phyloP scores from a whole-genome alignment of 208 protist species.

The Acanthamoeba sp. region DNA sequence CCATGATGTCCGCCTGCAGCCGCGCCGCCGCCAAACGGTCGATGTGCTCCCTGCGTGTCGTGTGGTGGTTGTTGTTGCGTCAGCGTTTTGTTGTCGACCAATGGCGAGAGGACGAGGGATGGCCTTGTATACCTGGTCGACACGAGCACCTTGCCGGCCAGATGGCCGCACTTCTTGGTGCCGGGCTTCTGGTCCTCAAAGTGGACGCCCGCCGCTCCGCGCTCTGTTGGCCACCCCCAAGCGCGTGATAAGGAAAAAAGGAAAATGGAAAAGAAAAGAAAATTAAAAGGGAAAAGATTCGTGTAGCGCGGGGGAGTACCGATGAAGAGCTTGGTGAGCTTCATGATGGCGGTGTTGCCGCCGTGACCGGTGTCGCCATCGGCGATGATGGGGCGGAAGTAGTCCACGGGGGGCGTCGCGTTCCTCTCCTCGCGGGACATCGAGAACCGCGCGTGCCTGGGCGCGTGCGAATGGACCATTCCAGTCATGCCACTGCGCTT shows the following conservation, averaged over 20 bases:
- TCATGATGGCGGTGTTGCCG: constrained; percentile 91
- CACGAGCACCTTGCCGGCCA: constrained; percentile 90
- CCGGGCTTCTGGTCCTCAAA: constrained; percentile 93
- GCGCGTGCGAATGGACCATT: too few relatives aligned
- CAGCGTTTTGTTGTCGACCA: too few relatives aligned
- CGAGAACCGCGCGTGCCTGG: constrained; percentile 52
- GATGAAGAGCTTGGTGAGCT: constrained; percentile 92
- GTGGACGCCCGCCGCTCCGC: constrained; percentile 91
- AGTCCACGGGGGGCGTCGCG: constrained; percentile 84
- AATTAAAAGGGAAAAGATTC: neutral
- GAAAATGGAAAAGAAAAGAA: neutral
- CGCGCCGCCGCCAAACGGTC: constrained; percentile 87
- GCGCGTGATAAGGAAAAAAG: neutral
- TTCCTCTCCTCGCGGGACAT: constrained; percentile 82
- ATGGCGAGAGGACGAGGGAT: too few relatives aligned
- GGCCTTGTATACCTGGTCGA: constrained; percentile 75
- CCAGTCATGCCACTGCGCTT: too few relatives aligned
- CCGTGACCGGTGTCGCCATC: constrained; percentile 93
- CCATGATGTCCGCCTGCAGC: constrained; percentile 90
- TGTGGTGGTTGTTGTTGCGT: too few relatives aligned
- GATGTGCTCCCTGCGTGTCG: constrained; percentile 83
- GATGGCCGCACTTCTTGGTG: constrained; percentile 92
- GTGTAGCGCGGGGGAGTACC: neutral
- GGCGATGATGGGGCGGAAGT: constrained; percentile 91
- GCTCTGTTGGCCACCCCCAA: too few relatives aligned